phyloP scores from a whole-genome alignment of 1,284 basidiomycete species.

The Takashimella tepidaria region DNA sequence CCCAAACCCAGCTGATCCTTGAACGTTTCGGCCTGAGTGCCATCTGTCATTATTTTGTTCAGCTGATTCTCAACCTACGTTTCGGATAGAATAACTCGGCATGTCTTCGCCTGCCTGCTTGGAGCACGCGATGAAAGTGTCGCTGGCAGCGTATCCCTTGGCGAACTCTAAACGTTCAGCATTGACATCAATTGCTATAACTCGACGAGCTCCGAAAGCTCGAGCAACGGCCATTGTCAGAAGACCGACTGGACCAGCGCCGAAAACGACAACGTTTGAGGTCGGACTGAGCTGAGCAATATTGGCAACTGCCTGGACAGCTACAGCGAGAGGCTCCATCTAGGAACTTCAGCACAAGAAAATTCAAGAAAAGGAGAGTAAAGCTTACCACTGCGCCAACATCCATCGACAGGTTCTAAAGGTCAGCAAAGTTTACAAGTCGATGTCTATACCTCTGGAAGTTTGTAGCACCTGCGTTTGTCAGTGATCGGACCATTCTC shows the following conservation, averaged over 20 bases:
- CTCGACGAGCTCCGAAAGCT: conserved; percentile 70
- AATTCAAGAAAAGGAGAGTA: no score
- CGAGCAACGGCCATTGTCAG: conserved; percentile 85
- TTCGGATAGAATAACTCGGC: conserved; percentile 57
- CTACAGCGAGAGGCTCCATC: conserved; percentile 78
- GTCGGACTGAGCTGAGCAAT: conserved; percentile 65
- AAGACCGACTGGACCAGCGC: conserved; percentile 80
- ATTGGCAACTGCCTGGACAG: conserved; percentile 74
- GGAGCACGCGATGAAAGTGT: conserved; percentile 54
- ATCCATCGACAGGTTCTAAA: conserved; percentile 29
- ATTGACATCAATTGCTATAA: conserved; percentile 75
- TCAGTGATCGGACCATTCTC: background rate
- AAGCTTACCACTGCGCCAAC: conserved; percentile 55
- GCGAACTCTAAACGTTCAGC: conserved; percentile 75
- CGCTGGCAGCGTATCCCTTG: conserved; percentile 72
- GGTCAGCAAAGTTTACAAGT: background rate
- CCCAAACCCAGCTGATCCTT: conserved; percentile 43
- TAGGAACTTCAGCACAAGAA: background rate
- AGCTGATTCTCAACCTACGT: conserved; percentile 9
- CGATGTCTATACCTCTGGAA: conserved; percentile 36
- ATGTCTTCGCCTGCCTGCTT: conserved; percentile 59
- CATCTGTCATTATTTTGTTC: conserved; percentile 5
- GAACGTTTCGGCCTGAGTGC: conserved; percentile 41
- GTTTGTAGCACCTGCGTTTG: conserved; percentile 19
- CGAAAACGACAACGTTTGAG: conserved; percentile 72